phyloP scores from a whole-genome alignment of 78 protist genomes.

The Monosiga brevicollis region DNA sequence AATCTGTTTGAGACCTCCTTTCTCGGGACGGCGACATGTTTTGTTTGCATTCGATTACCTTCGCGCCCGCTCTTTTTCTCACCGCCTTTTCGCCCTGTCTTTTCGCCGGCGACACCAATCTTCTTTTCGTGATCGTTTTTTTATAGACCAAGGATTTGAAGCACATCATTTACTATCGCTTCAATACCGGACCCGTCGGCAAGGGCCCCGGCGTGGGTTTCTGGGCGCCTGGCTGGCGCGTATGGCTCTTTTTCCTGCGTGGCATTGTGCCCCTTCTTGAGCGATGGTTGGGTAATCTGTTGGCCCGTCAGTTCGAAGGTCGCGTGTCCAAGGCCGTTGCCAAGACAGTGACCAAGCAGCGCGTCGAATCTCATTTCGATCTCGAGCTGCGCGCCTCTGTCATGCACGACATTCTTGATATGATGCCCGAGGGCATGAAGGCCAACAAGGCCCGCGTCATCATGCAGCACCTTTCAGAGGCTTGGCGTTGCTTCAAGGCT shows the following conservation, averaged over 20 bases:
- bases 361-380: conserved; percentile 97
- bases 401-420: conserved; percentile 96
- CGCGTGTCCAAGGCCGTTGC: conserved; percentile 85
- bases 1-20: too few species aligned
- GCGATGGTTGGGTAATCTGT: conserved; percentile 98
- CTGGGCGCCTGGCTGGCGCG: conserved; percentile 99
- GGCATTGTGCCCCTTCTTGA: conserved; percentile 99
- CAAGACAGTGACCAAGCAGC: conserved; percentile 97
- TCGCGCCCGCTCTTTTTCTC: too few species aligned
- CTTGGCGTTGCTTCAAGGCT: conserved; percentile 99
- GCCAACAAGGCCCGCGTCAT: conserved; percentile 87
- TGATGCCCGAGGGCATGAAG: conserved; percentile 99
- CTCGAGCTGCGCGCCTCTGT: conserved; percentile 96
- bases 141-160: conserved; percentile 84
- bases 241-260: conserved; percentile 98
- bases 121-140: neutral
- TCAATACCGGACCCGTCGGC: conserved; percentile 96
- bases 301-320: conserved; percentile 99
- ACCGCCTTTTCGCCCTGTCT: too few species aligned
- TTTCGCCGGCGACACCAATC: too few species aligned
- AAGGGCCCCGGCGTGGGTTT: conserved; percentile 99
- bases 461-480: conserved; percentile 92
- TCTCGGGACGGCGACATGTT: neutral
- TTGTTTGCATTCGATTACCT: neutral
- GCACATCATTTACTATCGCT: conserved; percentile 96